Evolutionary conservation across 1,284 basidiomycete species (phyloP).

Genomic region (Trichosporon sp.): DNA sequence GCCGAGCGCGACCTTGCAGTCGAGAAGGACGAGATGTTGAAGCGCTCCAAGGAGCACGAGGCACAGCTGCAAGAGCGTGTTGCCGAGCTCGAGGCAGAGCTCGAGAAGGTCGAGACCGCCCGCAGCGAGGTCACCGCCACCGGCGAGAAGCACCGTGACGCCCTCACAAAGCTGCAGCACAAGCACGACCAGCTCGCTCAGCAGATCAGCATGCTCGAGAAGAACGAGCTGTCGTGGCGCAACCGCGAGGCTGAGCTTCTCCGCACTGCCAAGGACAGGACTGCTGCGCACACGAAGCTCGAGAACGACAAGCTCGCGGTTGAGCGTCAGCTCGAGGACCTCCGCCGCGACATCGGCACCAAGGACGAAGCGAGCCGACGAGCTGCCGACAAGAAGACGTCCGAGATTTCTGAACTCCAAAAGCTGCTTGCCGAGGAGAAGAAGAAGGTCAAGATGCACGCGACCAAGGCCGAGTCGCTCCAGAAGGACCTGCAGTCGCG

Average conservation of each 20-base stretch:
- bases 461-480: slow-evolving; percentile 64
- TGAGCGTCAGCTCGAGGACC: slow-evolving; percentile 69
- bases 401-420: slow-evolving; percentile 70
- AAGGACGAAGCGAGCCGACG: slow-evolving; percentile 78
- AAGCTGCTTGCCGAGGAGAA: slow-evolving; percentile 69
- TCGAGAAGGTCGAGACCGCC: slow-evolving; percentile 82
- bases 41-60: slow-evolving; percentile 82
- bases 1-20: slow-evolving; percentile 76
- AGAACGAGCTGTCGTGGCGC: slow-evolving; percentile 71
- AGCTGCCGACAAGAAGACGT: slow-evolving; percentile 75
- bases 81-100: slow-evolving; percentile 73
- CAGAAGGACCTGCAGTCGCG: slow-evolving; percentile 70
- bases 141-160: slow-evolving; percentile 37
- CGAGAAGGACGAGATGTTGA: slow-evolving; percentile 84
- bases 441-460: slow-evolving; percentile 65
- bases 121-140: slow-evolving; percentile 68
- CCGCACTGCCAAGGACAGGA: slow-evolving; percentile 43
- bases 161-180: slow-evolving; percentile 40
- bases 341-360: slow-evolving; percentile 70
- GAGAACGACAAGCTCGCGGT: slow-evolving; percentile 65
- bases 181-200: slow-evolving; percentile 80
- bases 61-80: slow-evolving; percentile 83
- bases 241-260: slow-evolving; percentile 66
- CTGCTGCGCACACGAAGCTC: slow-evolving; percentile 40
- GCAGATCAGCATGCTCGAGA: slow-evolving; percentile 76